These are phyloP conservation scores for Nakaseomyces glabratus DNA, from an alignment of 1,139 yeast species.

Conservation along the genomic window DNA sequence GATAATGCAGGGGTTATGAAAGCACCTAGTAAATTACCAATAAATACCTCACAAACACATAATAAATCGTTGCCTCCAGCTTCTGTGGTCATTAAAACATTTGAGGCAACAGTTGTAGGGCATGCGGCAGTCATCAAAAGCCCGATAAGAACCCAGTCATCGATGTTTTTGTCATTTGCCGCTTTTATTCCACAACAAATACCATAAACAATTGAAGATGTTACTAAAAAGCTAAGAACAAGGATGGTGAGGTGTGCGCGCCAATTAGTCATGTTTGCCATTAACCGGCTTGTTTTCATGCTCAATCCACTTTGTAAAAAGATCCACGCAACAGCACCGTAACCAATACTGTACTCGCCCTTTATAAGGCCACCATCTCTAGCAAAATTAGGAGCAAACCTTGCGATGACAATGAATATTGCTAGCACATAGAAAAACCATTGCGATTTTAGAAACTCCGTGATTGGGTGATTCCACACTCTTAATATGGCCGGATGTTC, in stretches of 20 bases:
- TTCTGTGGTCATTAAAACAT: conserved; percentile 81
- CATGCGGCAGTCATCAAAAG: conserved; percentile 74
- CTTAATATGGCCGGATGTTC: conserved; percentile 2
- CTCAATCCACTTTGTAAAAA: conserved; percentile 74
- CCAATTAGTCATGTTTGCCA: conserved; percentile 61
- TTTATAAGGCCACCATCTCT: conserved; percentile 69
- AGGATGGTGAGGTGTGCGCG: conserved; percentile 72
- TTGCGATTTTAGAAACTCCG: conserved; percentile 27
- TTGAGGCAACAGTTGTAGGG: conserved; percentile 86
- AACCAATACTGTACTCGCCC: conserved; percentile 68
- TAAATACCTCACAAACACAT: conserved; percentile 73
- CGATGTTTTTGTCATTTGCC: conserved; percentile 49
- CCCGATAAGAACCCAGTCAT: conserved; percentile 70
- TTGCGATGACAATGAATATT: conserved; percentile 62
- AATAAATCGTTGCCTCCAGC: conserved; percentile 76
- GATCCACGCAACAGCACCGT: conserved; percentile 80
- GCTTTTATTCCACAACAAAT: conserved; percentile 57
- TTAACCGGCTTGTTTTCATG: conserved; percentile 54
- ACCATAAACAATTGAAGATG: conserved; percentile 70
- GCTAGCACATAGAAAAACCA: conserved; percentile 77
- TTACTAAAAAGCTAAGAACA: conserved; percentile 59
- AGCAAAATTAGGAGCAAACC: conserved; percentile 73
- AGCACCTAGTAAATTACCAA: conserved; percentile 79
- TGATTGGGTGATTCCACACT: conserved; percentile 21
- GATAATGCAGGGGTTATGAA: conserved; percentile 77